Evolutionary conservation across 164 flowering plant species (phyloP).

Genomic region (Kalanchoe fedtschenkoi): DNA sequence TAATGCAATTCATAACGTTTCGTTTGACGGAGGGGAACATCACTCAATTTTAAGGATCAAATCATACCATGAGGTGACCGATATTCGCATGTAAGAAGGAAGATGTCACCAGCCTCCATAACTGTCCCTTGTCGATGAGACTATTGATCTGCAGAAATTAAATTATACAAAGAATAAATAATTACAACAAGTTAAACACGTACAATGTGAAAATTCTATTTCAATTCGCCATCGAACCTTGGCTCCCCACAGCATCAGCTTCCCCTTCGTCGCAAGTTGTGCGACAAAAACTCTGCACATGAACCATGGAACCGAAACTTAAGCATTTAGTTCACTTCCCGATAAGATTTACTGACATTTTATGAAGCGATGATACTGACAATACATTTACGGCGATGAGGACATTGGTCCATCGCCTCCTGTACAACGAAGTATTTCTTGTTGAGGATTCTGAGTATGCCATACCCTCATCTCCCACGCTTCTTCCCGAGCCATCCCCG

Average conservation of each 20-base stretch:
- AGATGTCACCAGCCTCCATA: slow-evolving; percentile 83
- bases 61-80: slow-evolving; percentile 70
- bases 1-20: not conserved
- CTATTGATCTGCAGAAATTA: slow-evolving; percentile 51
- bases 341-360: not conserved
- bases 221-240: slow-evolving; percentile 42
- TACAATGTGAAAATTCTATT: not conserved
- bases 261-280: slow-evolving; percentile 55
- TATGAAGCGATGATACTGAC: slow-evolving; percentile 31
- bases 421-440: slow-evolving; percentile 18
- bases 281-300: slow-evolving; percentile 49
- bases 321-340: not conserved
- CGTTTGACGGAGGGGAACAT: not conserved
- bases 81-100: slow-evolving; percentile 72
- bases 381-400: slow-evolving; percentile 57
- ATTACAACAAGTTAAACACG: slow-evolving; percentile 4
- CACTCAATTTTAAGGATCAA: slow-evolving; percentile 4
- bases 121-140: slow-evolving; percentile 64
- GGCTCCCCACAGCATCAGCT: slow-evolving; percentile 71
- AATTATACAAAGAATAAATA: slow-evolving; percentile 7
- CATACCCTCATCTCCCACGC: slow-evolving; percentile 13
- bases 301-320: slow-evolving; percentile 13
- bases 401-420: slow-evolving; percentile 52
- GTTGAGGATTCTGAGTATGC: slow-evolving; percentile 23
- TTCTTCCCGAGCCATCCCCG: slow-evolving; percentile 25